Percentiles rank a stretch among this genome's conserved stretches.
phyloP scores from a whole-genome alignment of 768 basidiomycete species.

The Neoboletus magnificus region DNA sequence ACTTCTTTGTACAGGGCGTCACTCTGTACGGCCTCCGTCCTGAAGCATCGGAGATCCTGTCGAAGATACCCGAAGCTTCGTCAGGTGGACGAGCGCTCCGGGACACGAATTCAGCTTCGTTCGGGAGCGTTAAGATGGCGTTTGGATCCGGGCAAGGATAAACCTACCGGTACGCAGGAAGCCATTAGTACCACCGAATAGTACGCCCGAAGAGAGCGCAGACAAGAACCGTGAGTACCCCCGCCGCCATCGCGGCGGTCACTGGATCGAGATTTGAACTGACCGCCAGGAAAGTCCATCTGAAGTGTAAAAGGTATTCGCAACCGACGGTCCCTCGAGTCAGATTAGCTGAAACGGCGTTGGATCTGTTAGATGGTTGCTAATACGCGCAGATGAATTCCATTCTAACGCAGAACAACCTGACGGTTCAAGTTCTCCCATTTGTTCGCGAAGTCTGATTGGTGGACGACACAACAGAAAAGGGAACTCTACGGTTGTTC shows the following conservation, averaged over 20 bases:
- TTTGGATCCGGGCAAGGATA: slow-evolving; percentile 1
- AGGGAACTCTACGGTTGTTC: slow-evolving; percentile 8
- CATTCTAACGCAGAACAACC: background rate
- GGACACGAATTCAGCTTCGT: background rate
- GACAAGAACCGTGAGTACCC: slow-evolving; percentile 10
- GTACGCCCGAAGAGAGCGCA: slow-evolving; percentile 20
- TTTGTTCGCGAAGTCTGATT: slow-evolving; percentile 1
- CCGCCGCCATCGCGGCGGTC: slow-evolving; percentile 28
- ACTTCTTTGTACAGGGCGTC: slow-evolving; percentile 1
- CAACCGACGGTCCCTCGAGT: background rate
- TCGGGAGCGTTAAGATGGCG: slow-evolving; percentile 8
- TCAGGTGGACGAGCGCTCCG: slow-evolving; percentile 7
- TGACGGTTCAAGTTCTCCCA: background rate
- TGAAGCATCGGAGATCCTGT: slow-evolving; percentile 12
- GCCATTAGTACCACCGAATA: slow-evolving; percentile 18
- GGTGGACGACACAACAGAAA: slow-evolving; percentile 8
- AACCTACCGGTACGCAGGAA: slow-evolving; percentile 7
- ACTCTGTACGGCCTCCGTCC: slow-evolving; percentile 5
- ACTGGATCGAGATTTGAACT: slow-evolving; percentile 21
- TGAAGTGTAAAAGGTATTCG: background rate
- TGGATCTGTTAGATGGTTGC: slow-evolving; percentile 9
- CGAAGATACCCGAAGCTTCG: slow-evolving; percentile 1
- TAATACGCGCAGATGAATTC: background rate
- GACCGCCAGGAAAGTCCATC: background rate
- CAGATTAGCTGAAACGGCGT: slow-evolving; percentile 17